Base-by-base conservation (phyloP, 805 yeast genomes). In the Novakomyces olei region DNA sequence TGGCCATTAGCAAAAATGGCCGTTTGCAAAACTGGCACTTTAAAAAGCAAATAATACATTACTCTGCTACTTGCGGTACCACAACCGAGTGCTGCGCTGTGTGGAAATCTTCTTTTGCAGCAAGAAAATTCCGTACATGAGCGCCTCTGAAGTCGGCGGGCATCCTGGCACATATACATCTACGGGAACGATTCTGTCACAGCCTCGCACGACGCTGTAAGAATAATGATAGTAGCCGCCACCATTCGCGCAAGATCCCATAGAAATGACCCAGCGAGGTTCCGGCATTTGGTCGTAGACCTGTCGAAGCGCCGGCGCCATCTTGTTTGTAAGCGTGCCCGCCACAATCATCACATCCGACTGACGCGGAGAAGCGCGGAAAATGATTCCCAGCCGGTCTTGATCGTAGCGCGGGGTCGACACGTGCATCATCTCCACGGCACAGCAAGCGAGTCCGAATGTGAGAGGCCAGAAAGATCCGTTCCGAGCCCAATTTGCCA, bases 261-360 rank as follows among this genome's bases (percentile, higher is more conserved):
- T 78, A 36, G 88, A 75, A 45, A 78, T 78, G 33, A 79, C 92
- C 92, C 92, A 78, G 57, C 83, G 70, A 30, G 92, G 92, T 44
- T 75, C 88, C 23, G 92, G 80, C 92, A 79, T 79, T 57, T 78
- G 92, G 54, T 78, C 92, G 54, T 79, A 78, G 22, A 78, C 92
- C 59, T 77, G 88, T 60, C 92, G 72, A 53, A 78, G 61, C 17
- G 88, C 88, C 26, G 92, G 92, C 2, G 92, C 92, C 92, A 78
- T 78, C 59, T 78, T 78, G 54, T 78, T 78, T 40, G 92, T 78
- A 42, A 78, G 67, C 2, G 92, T 78, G 27, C 92, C 92, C 2
- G 92, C 92, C 36, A 79, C 88, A 57, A 78, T 78, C 76, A 78
- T 76, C 42, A 78, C 73, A 64, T 78, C 92, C 4, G 88, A 70